A percentile compares a stretch with the other conserved stretches of the same genome.
phyloP scores from a whole-genome alignment of 345 rosid species.

The Physaria fendleri region DNA sequence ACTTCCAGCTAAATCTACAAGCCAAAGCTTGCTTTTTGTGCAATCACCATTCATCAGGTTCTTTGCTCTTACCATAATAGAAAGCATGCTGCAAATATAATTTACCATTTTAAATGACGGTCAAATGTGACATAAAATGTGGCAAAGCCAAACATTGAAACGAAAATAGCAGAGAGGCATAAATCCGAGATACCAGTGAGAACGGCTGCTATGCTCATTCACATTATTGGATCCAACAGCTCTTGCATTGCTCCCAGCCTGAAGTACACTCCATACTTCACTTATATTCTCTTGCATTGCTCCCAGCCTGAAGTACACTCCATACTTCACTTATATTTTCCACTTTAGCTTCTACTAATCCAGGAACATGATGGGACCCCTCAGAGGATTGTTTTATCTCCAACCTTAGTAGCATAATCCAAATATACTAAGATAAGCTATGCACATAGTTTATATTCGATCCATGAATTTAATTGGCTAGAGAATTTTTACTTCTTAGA shows the following conservation, averaged over 20 bases:
- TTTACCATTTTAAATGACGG: neutral
- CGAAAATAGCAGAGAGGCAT: neutral
- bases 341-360: slow-evolving; percentile 79
- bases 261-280: slow-evolving; percentile 89
- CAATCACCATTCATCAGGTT: slow-evolving; percentile 77
- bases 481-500: slow-evolving; percentile 57
- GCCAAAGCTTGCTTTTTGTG: slow-evolving; percentile 98
- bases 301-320: slow-evolving; percentile 84
- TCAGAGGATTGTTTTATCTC: slow-evolving; percentile 87
- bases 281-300: slow-evolving; percentile 91
- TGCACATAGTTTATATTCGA: neutral
- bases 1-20: slow-evolving; percentile 96
- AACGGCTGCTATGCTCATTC: slow-evolving; percentile 95
- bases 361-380: slow-evolving; percentile 83
- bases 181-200: slow-evolving; percentile 65
- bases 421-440: neutral
- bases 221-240: slow-evolving; percentile 95
- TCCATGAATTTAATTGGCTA: neutral
- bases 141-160: slow-evolving; percentile 10
- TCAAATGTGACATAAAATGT: neutral
- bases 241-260: slow-evolving; percentile 89
- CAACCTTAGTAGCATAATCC: slow-evolving; percentile 43
- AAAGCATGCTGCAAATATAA: slow-evolving; percentile 69
- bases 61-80: slow-evolving; percentile 78
- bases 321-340: slow-evolving; percentile 69